Evolutionary conservation across 1,284 basidiomycete genomes (phyloP).

Genomic region (Prillingera fragicola): DNA sequence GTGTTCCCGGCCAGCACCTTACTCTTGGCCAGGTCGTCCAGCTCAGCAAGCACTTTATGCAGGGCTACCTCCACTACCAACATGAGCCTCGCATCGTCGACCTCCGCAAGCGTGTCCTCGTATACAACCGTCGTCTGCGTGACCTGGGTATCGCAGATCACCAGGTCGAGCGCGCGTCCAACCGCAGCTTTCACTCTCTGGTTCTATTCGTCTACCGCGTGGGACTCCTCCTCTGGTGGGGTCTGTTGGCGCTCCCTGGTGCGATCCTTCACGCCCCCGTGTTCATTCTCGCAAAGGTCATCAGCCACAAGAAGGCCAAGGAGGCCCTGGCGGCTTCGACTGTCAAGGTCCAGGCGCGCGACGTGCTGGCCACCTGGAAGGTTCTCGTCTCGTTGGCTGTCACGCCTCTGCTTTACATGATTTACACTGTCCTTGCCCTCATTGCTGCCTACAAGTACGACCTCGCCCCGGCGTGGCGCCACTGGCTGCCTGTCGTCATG

Average conservation of each 20-base stretch:
- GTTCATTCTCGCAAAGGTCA: conserved; percentile 84
- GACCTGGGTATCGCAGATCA: conserved; percentile 97
- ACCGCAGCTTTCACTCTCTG: conserved; percentile 79
- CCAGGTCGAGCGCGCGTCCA: conserved; percentile 80
- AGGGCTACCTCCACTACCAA: conserved; percentile 90
- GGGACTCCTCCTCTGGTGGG: conserved; percentile 76
- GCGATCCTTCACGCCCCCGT: conserved; percentile 93
- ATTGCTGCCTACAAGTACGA: conserved; percentile 66
- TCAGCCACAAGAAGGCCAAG: conserved; percentile 86
- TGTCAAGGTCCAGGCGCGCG: conserved; percentile 91
- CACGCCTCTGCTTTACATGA: conserved; percentile 77
- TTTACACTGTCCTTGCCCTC: conserved; percentile 78
- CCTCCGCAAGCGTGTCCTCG: conserved; percentile 75
- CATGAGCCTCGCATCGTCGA: conserved; percentile 85
- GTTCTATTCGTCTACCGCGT: conserved; percentile 81
- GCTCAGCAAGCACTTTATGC: conserved; percentile 87
- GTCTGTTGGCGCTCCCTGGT: conserved; percentile 82
- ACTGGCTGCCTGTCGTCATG: conserved; percentile 76
- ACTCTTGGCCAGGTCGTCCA: conserved; percentile 96
- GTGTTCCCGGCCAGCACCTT: conserved; percentile 88
- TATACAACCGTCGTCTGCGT: conserved; percentile 84
- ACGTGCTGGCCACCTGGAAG: conserved; percentile 98
- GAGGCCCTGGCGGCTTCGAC: conserved; percentile 94
- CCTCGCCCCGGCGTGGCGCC: conserved; percentile 56
- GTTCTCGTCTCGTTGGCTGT: conserved; percentile 89